These are phyloP conservation scores for Inonotus obliquus DNA, from an alignment of 1,284 basidiomycete species.

Conservation along the genomic window DNA sequence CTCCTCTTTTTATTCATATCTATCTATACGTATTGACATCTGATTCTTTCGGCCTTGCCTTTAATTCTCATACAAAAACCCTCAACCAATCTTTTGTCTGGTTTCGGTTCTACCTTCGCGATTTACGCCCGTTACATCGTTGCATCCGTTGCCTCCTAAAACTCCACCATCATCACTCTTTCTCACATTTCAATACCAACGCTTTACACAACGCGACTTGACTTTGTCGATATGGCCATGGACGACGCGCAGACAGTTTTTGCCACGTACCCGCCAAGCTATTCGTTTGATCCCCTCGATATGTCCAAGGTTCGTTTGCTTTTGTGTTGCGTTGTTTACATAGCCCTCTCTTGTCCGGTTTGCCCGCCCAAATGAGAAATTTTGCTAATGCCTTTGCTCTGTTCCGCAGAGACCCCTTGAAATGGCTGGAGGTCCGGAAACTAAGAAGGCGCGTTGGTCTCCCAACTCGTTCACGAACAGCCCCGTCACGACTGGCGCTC, in stretches of 20 bases:
- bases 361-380: constrained; percentile 33
- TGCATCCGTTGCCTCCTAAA: constrained; percentile 28
- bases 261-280: constrained; percentile 56
- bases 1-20: constrained; percentile 26
- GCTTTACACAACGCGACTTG: neutral
- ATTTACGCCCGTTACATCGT: constrained; percentile 21
- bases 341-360: neutral
- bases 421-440: constrained; percentile 69
- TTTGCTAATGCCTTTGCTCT: constrained; percentile 30
- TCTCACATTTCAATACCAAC: constrained; percentile 20
- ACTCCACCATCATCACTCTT: constrained; percentile 22
- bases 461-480: constrained; percentile 53
- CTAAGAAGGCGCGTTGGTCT: constrained; percentile 85
- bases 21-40: constrained; percentile 21
- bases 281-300: constrained; percentile 67
- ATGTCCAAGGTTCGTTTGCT: constrained; percentile 72
- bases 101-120: neutral
- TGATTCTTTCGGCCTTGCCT: constrained; percentile 31
- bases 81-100: neutral
- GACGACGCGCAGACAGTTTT: constrained; percentile 71
- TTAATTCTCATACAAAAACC: constrained; percentile 26
- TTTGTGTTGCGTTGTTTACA: constrained; percentile 6
- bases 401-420: constrained; percentile 53
- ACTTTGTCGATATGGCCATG: constrained; percentile 37
- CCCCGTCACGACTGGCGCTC: constrained; percentile 35